A percentile compares a stretch with the other conserved stretches of the same genome.
Evolutionary conservation across 1,284 basidiomycete species (phyloP).

Genomic region (Trametes pubescens): DNA sequence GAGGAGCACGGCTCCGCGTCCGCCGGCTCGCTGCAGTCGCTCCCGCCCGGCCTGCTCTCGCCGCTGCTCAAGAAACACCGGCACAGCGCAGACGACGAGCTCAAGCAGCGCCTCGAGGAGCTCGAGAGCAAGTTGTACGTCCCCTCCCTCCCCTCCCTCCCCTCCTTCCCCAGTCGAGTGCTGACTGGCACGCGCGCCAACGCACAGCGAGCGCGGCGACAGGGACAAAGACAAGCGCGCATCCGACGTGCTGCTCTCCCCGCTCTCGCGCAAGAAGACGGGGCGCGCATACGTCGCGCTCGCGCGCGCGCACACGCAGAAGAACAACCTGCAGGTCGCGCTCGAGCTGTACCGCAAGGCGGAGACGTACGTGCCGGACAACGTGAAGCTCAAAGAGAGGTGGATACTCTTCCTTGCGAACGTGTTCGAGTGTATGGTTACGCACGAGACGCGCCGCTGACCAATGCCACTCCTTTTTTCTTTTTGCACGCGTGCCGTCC

Average conservation of each 20-base stretch:
- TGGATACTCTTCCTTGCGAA: constrained; percentile 71
- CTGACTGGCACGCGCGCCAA: constrained; percentile 25
- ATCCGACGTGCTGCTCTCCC: constrained; percentile 69
- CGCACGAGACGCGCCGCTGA: constrained; percentile 35
- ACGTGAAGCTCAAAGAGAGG: constrained; percentile 83
- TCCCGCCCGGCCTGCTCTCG: constrained; percentile 67
- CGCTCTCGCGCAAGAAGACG: constrained; percentile 76
- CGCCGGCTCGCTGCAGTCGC: constrained; percentile 21
- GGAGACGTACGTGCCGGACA: constrained; percentile 79
- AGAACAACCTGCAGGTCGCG: constrained; percentile 75
- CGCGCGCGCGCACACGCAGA: constrained; percentile 78
- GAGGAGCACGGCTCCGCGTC: constrained; percentile 12
- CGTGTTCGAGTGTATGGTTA: constrained; percentile 62
- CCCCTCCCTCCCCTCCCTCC: constrained; percentile 22
- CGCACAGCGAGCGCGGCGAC: constrained; percentile 60
- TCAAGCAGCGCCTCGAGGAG: constrained; percentile 67
- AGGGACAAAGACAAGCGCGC: constrained; percentile 56
- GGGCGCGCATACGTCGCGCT: constrained; percentile 79
- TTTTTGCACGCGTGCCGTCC: neutral
- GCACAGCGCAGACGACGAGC: constrained; percentile 70
- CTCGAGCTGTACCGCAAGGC: constrained; percentile 80
- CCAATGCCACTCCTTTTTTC: constrained; percentile 17
- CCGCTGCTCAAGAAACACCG: constrained; percentile 68
- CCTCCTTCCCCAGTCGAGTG: constrained; percentile 14
- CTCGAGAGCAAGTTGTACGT: constrained; percentile 75